These are phyloP conservation scores for Didymella segeticola DNA, from an alignment of 2,329 filamentous ascomycete species.

Conservation along the genomic window DNA sequence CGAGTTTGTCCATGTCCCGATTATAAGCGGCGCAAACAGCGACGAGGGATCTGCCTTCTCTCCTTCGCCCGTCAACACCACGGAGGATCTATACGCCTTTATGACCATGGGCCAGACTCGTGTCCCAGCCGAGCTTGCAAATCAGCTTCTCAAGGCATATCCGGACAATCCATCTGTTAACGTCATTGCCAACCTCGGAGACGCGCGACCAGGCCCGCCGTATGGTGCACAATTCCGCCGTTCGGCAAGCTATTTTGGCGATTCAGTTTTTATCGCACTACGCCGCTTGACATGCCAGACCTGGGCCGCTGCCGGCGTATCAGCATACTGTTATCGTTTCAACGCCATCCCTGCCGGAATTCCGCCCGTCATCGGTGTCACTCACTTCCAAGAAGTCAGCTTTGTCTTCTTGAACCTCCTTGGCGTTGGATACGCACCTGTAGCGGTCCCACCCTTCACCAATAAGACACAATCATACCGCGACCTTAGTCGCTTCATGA, in stretches of 20 bases:
- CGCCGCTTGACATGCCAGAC: slow-evolving; percentile 61
- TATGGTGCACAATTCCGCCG: slow-evolving; percentile 59
- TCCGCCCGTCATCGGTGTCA: slow-evolving; percentile 52
- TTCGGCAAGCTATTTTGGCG: slow-evolving; percentile 59
- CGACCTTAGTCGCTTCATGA: slow-evolving; percentile 53
- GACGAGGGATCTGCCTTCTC: slow-evolving; percentile 70
- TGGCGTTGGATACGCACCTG: slow-evolving; percentile 51
- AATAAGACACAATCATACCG: slow-evolving; percentile 48
- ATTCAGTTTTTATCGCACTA: slow-evolving; percentile 62
- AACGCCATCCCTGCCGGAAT: slow-evolving; percentile 61
- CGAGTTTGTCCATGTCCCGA: slow-evolving; percentile 68
- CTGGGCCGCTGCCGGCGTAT: slow-evolving; percentile 57
- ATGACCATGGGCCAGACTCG: slow-evolving; percentile 35
- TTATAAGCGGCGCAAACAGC: slow-evolving; percentile 68
- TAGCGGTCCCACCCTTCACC: slow-evolving; percentile 41
- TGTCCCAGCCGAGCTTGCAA: slow-evolving; percentile 31
- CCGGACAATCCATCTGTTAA: slow-evolving; percentile 38
- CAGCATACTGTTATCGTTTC: slow-evolving; percentile 69
- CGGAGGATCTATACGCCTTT: slow-evolving; percentile 58
- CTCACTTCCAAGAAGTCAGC: slow-evolving; percentile 62
- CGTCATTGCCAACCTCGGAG: slow-evolving; percentile 32
- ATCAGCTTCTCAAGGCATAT: slow-evolving; percentile 38
- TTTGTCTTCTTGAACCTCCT: slow-evolving; percentile 57
- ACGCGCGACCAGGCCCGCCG: slow-evolving; percentile 24
- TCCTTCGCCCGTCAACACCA: slow-evolving; percentile 61